Evolutionary conservation across 768 basidiomycete genomes (phyloP).

Genomic region (Trichaptum fuscoviolaceum): DNA sequence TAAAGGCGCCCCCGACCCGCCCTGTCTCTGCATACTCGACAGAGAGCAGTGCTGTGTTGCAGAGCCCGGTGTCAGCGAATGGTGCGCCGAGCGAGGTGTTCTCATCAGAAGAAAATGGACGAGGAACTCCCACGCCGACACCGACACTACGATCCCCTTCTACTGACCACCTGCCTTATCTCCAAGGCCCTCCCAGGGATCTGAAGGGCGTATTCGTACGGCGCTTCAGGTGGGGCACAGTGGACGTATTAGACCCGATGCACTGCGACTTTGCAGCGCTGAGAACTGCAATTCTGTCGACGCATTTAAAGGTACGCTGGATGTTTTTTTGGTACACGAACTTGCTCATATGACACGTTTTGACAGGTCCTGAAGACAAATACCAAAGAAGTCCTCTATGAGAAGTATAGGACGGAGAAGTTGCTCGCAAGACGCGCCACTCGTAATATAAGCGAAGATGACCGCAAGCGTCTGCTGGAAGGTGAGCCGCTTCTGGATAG

Average conservation of each 20-base stretch:
- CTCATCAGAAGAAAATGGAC: constrained; percentile 42
- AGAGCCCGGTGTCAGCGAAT: constrained; percentile 26
- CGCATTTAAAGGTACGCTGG: constrained; percentile 70
- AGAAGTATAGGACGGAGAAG: constrained; percentile 89
- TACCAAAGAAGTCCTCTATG: constrained; percentile 88
- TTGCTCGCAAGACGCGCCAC: constrained; percentile 83
- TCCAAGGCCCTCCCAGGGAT: constrained; percentile 57
- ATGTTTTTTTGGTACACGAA: constrained; percentile 1
- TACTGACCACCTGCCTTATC: constrained; percentile 27
- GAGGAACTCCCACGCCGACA: constrained; percentile 23
- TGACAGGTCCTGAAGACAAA: constrained; percentile 70
- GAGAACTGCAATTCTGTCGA: constrained; percentile 77
- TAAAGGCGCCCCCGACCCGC: constrained; percentile 14
- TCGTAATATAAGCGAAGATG: constrained; percentile 67
- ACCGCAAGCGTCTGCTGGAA: constrained; percentile 66
- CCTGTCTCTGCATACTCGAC: constrained; percentile 19
- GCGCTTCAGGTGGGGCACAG: constrained; percentile 82
- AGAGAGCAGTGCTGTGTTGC: constrained; percentile 18
- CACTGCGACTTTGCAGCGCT: constrained; percentile 88
- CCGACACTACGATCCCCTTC: constrained; percentile 26
- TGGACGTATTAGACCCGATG: constrained; percentile 79
- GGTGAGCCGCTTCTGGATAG: constrained; percentile 33
- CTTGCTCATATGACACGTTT: neutral
- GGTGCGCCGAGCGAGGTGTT: constrained; percentile 23
- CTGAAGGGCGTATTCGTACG: constrained; percentile 72